Percentiles rank a stretch among this genome's conserved stretches.
These are phyloP conservation scores for Wickerhamomyces bisporus DNA, from an alignment of 805 yeast species.

Conservation along the genomic window DNA sequence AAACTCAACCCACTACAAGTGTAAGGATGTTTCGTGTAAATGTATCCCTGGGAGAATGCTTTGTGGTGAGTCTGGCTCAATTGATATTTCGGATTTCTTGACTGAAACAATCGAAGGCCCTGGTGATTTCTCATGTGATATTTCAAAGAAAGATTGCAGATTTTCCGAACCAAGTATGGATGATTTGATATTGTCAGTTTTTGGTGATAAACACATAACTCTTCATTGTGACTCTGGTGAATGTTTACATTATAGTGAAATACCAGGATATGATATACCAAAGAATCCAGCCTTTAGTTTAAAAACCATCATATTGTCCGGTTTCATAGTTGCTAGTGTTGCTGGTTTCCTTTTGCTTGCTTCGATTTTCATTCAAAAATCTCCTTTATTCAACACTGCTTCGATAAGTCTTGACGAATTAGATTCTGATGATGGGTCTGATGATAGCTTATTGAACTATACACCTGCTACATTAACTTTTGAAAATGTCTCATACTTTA, in stretches of 20 bases:
- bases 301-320: slow-evolving; percentile 42
- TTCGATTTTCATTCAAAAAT: slow-evolving; percentile 46
- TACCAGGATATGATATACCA: slow-evolving; percentile 85
- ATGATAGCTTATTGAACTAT: slow-evolving; percentile 43
- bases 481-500: slow-evolving; percentile 59
- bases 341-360: slow-evolving; percentile 35
- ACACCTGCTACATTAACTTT: slow-evolving; percentile 73
- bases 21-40: slow-evolving; percentile 75
- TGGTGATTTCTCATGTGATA: slow-evolving; percentile 82
- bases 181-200: slow-evolving; percentile 80
- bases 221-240: slow-evolving; percentile 81
- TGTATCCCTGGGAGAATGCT: slow-evolving; percentile 91
- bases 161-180: slow-evolving; percentile 97
- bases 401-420: slow-evolving; percentile 21
- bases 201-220: slow-evolving; percentile 91
- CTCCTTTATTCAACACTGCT: slow-evolving; percentile 50
- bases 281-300: slow-evolving; percentile 36
- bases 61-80: slow-evolving; percentile 91
- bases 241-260: slow-evolving; percentile 86
- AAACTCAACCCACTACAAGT: slow-evolving; percentile 71
- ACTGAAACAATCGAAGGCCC: slow-evolving; percentile 90
- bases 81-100: slow-evolving; percentile 89
- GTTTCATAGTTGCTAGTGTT: slow-evolving; percentile 34
- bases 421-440: slow-evolving; percentile 30
- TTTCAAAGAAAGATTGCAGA: slow-evolving; percentile 53